Evolutionary conservation across 2,329 filamentous ascomycete genomes (phyloP), one percentile per base, ranked within the genome.

Genomic region (Cordyceps militaris): DNA sequence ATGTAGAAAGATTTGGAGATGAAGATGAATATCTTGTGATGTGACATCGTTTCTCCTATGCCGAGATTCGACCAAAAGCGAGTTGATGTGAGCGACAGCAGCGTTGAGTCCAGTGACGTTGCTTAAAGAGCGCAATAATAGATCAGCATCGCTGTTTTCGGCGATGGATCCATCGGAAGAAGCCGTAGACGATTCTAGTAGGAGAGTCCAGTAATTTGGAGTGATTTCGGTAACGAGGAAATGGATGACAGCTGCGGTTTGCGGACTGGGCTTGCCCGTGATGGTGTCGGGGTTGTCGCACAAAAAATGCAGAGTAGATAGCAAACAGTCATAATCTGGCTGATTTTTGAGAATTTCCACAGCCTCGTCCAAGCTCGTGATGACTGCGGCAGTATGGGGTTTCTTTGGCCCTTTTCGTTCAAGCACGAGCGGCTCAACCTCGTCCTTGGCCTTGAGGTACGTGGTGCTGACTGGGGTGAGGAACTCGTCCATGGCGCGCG

Each of bases 61-160:
- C 53, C 75, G 80, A 13, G 73, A 73, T 61, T 81, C 77, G 49
- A 78, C 76, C 8, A 86, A 78, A 19, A 89, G 73, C 21, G 80
- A 76, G 59, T 82, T 84, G 30, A 96, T 73, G 55, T 87, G 83
- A n/a, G 85, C 79, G 10, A 91, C 69, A 28, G 92, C 68, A n/a
- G 89, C 87, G 61, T 91, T 93, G 32, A 96, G 70, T 0, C 91
- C 92, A 2, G 86, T 79, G 16, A 94, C 76, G 66, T 85, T 96
- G 58, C 79, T 79, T 5, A 99, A 73, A 66, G 85, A 89, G 59
- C 73, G 70, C 1, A 89, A 64, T 16, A 97, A 72, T 2, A 81
- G 70, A 42, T 73, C 69, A 1, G 76, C 63, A 40, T 80, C 79
- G 24, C 64, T 65, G 63, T 69, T 63, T 51, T 59, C 64, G 21